Base-by-base conservation (phyloP, 805 yeast genomes). In the Metschnikowia lunata region DNA sequence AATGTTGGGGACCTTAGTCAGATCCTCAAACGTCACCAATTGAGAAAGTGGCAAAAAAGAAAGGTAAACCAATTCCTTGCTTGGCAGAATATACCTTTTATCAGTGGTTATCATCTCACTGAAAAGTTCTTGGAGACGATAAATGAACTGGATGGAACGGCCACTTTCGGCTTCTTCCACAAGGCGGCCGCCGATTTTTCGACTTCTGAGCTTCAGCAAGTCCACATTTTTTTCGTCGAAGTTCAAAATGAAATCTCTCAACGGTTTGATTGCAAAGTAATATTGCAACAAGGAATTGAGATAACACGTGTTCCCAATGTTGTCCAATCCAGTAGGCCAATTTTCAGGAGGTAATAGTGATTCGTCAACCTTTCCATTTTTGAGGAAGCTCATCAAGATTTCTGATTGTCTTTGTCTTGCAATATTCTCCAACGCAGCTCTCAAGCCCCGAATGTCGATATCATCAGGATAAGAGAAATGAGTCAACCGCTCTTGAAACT, bases 301-400 rank as follows among this genome's bases (percentile, higher is more conserved):
- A 40, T 58, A 58, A 63, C 99, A 93, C 0, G 99, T 91, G 60
- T 93, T 93, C 23, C 99, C 99, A 49, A 89, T 90, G 60, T 93
- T 93, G 63, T 85, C 87, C 58, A 93, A 72, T 0, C 99, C 99
- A 4, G 88, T 87, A 0, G 99, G 99, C 79, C 91, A 82, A 39
- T 78, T 75, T 12, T 77, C 82, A 0, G 80, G 76, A 0, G 89
- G 82, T 12, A 70, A 53, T 14, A 85, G 62, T 8, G 74, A 65
- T 5, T 80, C 75, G 58, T 84, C 87, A 31, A 84, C 67, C 15
- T 74, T 64, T 0, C 96, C 95, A 0, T 80, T 72, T 33, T 67
- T 69, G 29, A 88, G 63, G 54, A 74, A 88, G 10, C 79, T 72
- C 4, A 60, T 57, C 12, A 88, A 73, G 11, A 83, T 58, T 34